Base-by-base conservation (phyloP, 1,284 basidiomycete species). In the Coniophora puteana region DNA sequence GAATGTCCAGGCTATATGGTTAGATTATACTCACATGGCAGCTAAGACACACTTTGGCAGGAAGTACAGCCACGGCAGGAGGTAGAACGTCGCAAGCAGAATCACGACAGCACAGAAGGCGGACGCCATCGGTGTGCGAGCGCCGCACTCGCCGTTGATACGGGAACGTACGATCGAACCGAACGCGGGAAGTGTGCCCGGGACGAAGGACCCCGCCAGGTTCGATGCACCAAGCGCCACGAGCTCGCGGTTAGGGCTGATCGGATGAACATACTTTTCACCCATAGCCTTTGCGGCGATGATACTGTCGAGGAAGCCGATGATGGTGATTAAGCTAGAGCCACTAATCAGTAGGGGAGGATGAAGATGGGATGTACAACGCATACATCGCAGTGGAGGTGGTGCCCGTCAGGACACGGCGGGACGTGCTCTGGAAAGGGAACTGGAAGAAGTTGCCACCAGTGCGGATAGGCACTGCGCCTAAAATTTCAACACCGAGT, bases 181-280 rank as follows among this genome's bases (percentile, higher is more conserved):
- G 57, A 83, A 94, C 0, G 90, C 89, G 1, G 93, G 91, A 4
- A 96, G 69, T 0, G 87, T 86, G 1, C 93, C 93, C 4, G 89
- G 87, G 41, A 95, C 66, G 53, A 93, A 85, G 1, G 89, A 86
- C 1, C 74, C 81, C 3, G 69, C 74, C 18, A 96, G 67, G 59
- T 97, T 97, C 4, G 82, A 80, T 11, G 85, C 80, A 35, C 90
- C 84, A n/a, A 93, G 67, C 1, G 90, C 90, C 29, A 93, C 90
- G 3, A 93, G 71, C 59, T 97, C 93, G 27, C 93, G 81, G 58
- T 96, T 96, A 0, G 93, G 91, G 49, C 85, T 89, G 52, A 97
- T 89, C 0, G 86, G 78, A 59, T 97, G 86, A 3, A 89, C 87
- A 55, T 85, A 95, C 18, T 82, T 79, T 4, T 81, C 75, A 0